Conservation (phyloP, 176 grass and related monocot genomes). For the Triticum monococcum region DNA sequence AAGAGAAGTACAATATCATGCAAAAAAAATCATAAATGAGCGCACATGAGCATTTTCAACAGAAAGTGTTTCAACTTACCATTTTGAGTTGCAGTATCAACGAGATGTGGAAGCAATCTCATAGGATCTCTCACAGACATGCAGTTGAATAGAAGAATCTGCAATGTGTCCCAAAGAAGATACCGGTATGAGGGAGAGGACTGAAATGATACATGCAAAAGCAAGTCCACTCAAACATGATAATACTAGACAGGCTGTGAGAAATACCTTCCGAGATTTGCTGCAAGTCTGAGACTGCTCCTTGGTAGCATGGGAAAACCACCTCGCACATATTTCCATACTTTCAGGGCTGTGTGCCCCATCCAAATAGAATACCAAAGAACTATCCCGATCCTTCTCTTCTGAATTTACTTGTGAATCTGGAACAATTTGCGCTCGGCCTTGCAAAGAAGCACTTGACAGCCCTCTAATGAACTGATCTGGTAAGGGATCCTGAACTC, state of each 20-base stretch:
- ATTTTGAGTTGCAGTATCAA: constrained; percentile 63
- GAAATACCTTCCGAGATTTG: constrained; percentile 54
- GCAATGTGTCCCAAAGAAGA: constrained; percentile 23
- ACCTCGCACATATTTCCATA: constrained; percentile 85
- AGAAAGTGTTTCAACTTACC: constrained; percentile 40
- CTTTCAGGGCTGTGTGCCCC: constrained; percentile 98
- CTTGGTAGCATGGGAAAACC: constrained; percentile 72
- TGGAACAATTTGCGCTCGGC: constrained; percentile 81
- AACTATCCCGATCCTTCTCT: constrained; percentile 29
- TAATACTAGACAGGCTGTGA: constrained; percentile 9
- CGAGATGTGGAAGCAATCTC: constrained; percentile 71
- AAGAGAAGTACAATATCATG: background rate
- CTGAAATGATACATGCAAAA: constrained; percentile 28
- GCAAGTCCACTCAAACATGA: constrained; percentile 12
- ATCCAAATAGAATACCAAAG: constrained; percentile 87
- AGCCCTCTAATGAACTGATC: constrained; percentile 78
- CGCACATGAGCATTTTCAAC: background rate
- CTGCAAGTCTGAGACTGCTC: constrained; percentile 20
- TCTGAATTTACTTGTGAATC: constrained; percentile 51
- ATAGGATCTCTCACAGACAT: constrained; percentile 96
- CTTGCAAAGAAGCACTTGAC: constrained; percentile 67
- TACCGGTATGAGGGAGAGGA: background rate
- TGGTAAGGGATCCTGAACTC: constrained; percentile 60
- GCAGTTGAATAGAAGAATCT: constrained; percentile 99
- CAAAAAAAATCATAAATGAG: background rate